These are phyloP conservation scores for Primulina eburnea DNA, from an alignment of 257 asterid genomes.

Conservation along the genomic window DNA sequence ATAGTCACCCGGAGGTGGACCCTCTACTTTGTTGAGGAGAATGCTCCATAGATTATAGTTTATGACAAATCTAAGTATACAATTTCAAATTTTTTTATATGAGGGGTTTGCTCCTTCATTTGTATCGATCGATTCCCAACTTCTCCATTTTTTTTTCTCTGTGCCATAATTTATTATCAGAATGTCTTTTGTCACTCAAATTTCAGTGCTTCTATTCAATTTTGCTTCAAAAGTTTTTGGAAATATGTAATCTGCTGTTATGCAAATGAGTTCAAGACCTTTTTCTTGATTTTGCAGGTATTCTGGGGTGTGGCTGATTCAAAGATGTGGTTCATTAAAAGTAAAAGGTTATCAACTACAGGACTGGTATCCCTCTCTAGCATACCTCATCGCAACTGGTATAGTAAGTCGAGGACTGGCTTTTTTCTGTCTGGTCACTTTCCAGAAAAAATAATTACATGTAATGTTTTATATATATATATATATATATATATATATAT, in stretches of 20 bases:
- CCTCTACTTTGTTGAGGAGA: too few relatives aligned
- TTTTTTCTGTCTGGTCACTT: constrained; percentile 63
- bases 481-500: neutral
- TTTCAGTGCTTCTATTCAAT: too few relatives aligned
- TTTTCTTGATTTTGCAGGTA: constrained; percentile 46
- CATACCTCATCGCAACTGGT: constrained; percentile 58
- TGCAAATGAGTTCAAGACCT: too few relatives aligned
- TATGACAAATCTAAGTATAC: too few relatives aligned
- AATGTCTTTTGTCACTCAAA: neutral
- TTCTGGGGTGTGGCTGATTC: constrained; percentile 88
- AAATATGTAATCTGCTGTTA: too few relatives aligned
- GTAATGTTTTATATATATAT: neutral
- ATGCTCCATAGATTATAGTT: too few relatives aligned
- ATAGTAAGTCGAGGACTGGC: constrained; percentile 62
- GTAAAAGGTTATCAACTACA: constrained; percentile 54
- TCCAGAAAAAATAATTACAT: constrained; percentile 70
- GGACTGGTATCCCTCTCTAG: constrained; percentile 63
- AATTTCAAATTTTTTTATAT: too few relatives aligned
- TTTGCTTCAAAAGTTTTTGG: too few relatives aligned
- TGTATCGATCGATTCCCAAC: too few relatives aligned
- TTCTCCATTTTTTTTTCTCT: neutral
- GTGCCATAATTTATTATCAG: neutral
- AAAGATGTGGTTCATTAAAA: constrained; percentile 73
- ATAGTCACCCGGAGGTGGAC: too few relatives aligned
- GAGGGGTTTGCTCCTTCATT: too few relatives aligned